Evolutionary conservation across 2,329 filamentous ascomycete species (phyloP), one percentile per base, ranked within the genome.

Genomic region (Fusarium sororula): DNA sequence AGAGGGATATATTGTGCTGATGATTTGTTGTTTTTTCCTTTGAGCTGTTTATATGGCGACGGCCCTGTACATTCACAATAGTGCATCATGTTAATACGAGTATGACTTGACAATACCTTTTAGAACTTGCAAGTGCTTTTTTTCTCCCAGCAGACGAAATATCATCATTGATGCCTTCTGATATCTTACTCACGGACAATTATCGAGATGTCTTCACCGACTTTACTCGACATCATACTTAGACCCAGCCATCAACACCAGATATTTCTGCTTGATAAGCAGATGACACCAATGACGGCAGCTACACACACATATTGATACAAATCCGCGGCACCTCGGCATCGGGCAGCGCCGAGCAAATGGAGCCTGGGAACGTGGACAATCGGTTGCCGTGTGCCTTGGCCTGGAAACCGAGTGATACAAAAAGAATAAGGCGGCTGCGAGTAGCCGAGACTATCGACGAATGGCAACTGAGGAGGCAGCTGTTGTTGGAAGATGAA

Each of bases 1-100:
- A 78, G 70, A 69, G 44, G 50, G 64, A 30, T 45, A 45, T 61
- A 60, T 51, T 57, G 61, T 68, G 59, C 57, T 69, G 58, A 69
- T 69, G 60, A 66, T 59, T 76, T 77, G 45, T 62, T 67, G 20
- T 60, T 47, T 64, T 68, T 74, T 59, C 63, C 63, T 37, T 74
- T 53, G 56, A 75, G 67, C 71, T 75, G 70, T 70, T 66, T 60
- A 66, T 70, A 28, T 55, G 60, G 66, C 50, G 61, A 54, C 30
- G 38, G 56, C 60, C 41, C 53, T 75, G 68, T 71, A 70, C 66
- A 60, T 73, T 54, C 63, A 63, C 24, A 55, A 69, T 37, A 44
- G 63, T 72, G 48, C 38, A 73, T 37, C 44, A 74, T 63, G 68
- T 58, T 72, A 74, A 75, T 75, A 74, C 38, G 68, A 74, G 56